Base-by-base conservation (phyloP, 305 asterid genomes). In the Fraxinus latifolia region DNA sequence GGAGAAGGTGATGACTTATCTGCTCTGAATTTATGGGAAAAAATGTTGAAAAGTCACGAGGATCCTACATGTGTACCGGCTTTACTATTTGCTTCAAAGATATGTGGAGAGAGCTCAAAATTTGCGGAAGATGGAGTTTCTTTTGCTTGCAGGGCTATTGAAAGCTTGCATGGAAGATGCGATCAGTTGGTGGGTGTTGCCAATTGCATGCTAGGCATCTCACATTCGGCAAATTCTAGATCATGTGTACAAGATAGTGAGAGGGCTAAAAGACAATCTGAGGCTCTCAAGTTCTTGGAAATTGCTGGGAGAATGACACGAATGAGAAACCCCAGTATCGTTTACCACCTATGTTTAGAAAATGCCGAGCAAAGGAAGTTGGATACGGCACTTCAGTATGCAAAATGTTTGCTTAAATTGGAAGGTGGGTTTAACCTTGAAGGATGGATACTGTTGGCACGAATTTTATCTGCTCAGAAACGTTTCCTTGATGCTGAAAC, bases 361-460 rank as follows among this genome's bases (percentile, higher is more conserved):
- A 86, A 90, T 87, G 97, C 98, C 17, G 97, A 88, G 85, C 98
- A 94, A 87, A 91, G 98, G 89, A 94, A 96, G 90, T 85, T 93
- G 90, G 95, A 92, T 82, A 84, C 86, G 19, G 92, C 99, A 27
- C 86, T 96, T 86, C 65, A 83, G 82, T 88, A 90, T 72, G 95
- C 94, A 31, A 89, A 90, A 82, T 27, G 74, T 77, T 85, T 96
- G 82, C 84, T 96, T 80, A 84, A 85, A 83, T 81, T 94, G 91
- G 99, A 94, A 82, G 89, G 90, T 2, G 94, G 97, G 15, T 93
- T 93, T 77, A 89, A 86, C 79, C 79, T 90, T 72, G 86, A 73
- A 82, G 95, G 90, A 76, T 94, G 97, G 97, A 76, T 90, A 76
- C 84, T 96, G 83, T 81, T 92, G 92, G 94, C 92, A 90, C 93